These are phyloP conservation scores for Pythium utonaiense DNA, from an alignment of 352 stramenopile species.

Conservation along the genomic window DNA sequence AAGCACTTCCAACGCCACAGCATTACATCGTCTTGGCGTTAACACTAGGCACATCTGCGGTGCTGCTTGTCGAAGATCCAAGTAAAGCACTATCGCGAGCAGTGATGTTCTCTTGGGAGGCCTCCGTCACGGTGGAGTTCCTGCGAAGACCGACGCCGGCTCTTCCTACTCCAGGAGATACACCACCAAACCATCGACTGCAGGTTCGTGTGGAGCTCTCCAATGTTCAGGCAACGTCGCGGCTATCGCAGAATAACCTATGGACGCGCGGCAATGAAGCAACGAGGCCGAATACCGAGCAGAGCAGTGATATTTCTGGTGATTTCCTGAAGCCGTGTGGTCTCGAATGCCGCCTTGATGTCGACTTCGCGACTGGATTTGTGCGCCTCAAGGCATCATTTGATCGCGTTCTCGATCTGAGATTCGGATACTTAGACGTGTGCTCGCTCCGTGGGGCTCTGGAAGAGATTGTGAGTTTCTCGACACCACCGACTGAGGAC, in stretches of 20 bases:
- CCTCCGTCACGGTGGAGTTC: conserved; percentile 57
- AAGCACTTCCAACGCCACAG: conserved; percentile 25
- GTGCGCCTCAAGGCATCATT: conserved; percentile 66
- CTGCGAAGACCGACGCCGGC: conserved; percentile 32
- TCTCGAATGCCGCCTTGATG: conserved; percentile 63
- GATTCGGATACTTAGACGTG: conserved; percentile 84
- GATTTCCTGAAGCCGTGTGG: conserved; percentile 80
- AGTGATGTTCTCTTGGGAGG: conserved; percentile 82
- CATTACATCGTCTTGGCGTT: conserved; percentile 38
- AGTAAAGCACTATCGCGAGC: conserved; percentile 64
- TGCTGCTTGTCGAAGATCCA: conserved; percentile 75
- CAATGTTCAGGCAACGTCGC: conserved; percentile 74
- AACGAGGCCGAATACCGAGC: conserved; percentile 2
- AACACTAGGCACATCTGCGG: conserved; percentile 55
- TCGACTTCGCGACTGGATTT: conserved; percentile 61
- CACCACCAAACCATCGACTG: conserved; percentile 42
- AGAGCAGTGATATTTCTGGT: conserved; percentile 33
- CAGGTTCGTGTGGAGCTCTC: conserved; percentile 56
- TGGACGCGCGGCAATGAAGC: conserved; percentile 38
- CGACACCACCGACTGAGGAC: conserved; percentile 11
- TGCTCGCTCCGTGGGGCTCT: conserved; percentile 61
- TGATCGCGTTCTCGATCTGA: conserved; percentile 73
- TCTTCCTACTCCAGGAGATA: conserved; percentile 17
- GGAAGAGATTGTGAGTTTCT: conserved; percentile 48
- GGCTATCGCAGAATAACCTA: conserved; percentile 69